Conservation (phyloP, 805 yeast species). For the Priceomyces haplophilus region DNA sequence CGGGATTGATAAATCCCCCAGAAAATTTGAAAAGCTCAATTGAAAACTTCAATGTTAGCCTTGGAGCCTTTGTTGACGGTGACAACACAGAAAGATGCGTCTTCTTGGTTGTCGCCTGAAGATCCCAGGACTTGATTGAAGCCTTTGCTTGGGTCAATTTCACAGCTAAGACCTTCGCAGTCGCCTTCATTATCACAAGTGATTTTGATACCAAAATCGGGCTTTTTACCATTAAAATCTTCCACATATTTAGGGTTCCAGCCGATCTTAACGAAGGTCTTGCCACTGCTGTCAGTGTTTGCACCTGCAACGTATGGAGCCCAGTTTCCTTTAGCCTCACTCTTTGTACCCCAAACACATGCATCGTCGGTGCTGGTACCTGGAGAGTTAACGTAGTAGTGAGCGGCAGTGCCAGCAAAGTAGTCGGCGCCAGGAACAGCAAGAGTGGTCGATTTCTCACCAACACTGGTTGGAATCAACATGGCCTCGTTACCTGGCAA, state of each 20-base stretch:
- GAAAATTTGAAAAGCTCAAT: not conserved
- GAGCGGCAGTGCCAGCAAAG: conserved; percentile 86
- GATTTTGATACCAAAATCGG: conserved; percentile 68
- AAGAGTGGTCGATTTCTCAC: conserved; percentile 47
- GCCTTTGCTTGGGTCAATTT: conserved; percentile 68
- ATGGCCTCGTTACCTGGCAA: conserved; percentile 93
- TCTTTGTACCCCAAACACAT: conserved; percentile 77
- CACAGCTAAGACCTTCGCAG: conserved; percentile 79
- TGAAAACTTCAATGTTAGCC: conserved; percentile 73
- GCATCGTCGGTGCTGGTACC: conserved; percentile 75
- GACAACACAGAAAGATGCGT: conserved; percentile 79
- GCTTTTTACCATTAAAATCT: conserved; percentile 52
- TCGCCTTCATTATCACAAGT: conserved; percentile 66
- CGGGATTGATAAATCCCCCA: not conserved
- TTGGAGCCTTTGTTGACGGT: conserved; percentile 63
- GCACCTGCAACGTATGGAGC: conserved; percentile 92
- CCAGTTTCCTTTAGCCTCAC: conserved; percentile 82
- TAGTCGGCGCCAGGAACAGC: conserved; percentile 86
- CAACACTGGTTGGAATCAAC: conserved; percentile 79
- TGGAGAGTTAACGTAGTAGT: conserved; percentile 80
- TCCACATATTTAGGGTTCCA: conserved; percentile 88
- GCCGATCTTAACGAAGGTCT: conserved; percentile 80
- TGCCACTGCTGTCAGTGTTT: conserved; percentile 65
- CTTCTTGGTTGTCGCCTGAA: conserved; percentile 43
- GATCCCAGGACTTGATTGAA: conserved; percentile 53